phyloP scores from a whole-genome alignment of 306 rosid species.

The Cicer yamashitae region DNA sequence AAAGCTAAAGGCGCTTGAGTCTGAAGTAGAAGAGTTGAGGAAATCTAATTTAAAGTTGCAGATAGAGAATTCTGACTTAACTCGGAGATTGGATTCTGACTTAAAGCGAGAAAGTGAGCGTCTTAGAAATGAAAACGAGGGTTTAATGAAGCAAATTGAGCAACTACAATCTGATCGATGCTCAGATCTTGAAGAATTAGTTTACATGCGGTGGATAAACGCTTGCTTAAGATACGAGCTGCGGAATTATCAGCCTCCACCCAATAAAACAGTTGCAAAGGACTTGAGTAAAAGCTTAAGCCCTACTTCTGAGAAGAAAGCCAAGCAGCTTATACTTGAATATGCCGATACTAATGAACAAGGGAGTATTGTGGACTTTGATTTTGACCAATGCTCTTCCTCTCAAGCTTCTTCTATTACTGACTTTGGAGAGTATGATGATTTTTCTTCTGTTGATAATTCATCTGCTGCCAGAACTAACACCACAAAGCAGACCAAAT shows the following conservation, averaged over 20 bases:
- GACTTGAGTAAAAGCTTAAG: slow-evolving; percentile 78
- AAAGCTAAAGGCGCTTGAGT: slow-evolving; percentile 62
- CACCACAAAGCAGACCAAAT: slow-evolving; percentile 51
- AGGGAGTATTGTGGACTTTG: slow-evolving; percentile 54
- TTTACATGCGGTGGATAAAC: slow-evolving; percentile 83
- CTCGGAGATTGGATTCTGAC: slow-evolving; percentile 69
- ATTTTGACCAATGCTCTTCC: slow-evolving; percentile 73
- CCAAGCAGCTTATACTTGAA: slow-evolving; percentile 80
- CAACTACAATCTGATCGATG: slow-evolving; percentile 66
- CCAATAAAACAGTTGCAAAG: slow-evolving; percentile 76
- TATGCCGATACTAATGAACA: slow-evolving; percentile 68
- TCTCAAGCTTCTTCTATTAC: slow-evolving; percentile 62
- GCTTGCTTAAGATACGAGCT: slow-evolving; percentile 86
- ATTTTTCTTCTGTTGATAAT: slow-evolving; percentile 51
- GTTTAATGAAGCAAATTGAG: slow-evolving; percentile 63
- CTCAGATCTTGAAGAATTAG: slow-evolving; percentile 83
- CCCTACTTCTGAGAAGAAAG: slow-evolving; percentile 78
- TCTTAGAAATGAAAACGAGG: slow-evolving; percentile 59
- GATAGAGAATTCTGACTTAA: slow-evolving; percentile 65
- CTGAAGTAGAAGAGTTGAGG: slow-evolving; percentile 62
- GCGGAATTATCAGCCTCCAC: slow-evolving; percentile 65
- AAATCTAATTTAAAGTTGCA: slow-evolving; percentile 61
- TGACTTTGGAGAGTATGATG: slow-evolving; percentile 65
- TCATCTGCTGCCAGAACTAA: slow-evolving; percentile 54
- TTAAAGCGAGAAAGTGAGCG: slow-evolving; percentile 53